phyloP scores from a whole-genome alignment of 2,329 filamentous ascomycete species.

The Blumeria graminis region DNA sequence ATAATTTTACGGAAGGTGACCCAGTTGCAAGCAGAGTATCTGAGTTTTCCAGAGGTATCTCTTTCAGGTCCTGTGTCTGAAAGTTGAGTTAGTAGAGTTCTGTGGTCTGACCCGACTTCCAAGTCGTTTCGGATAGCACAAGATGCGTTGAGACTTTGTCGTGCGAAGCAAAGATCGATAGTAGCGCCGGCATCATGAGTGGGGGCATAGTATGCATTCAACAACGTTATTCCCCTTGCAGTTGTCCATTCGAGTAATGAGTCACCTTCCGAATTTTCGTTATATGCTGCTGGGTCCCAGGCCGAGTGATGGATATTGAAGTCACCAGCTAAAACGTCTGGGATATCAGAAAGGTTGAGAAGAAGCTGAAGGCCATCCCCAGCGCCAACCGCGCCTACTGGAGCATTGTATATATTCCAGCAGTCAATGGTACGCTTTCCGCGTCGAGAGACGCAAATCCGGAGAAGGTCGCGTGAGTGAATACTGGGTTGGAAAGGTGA shows the following conservation, averaged over 20 bases:
- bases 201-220: not conserved
- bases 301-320: not conserved
- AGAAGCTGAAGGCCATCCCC: not conserved
- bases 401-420: not conserved
- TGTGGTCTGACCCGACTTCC: not conserved
- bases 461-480: not conserved
- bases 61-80: not conserved
- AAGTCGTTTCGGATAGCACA: not conserved
- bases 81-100: not conserved
- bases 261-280: not conserved
- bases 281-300: not conserved
- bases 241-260: not conserved
- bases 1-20: not conserved
- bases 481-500: not conserved
- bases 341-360: not conserved
- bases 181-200: not conserved
- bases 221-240: not conserved
- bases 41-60: not conserved
- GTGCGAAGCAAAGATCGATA: not conserved
- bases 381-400: not conserved
- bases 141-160: not conserved
- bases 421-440: not conserved
- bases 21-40: not conserved
- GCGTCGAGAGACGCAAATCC: not conserved
- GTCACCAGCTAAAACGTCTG: not conserved